phyloP scores from a whole-genome alignment of 2,329 filamentous ascomycete genomes.

The Ascochyta koolunga region DNA sequence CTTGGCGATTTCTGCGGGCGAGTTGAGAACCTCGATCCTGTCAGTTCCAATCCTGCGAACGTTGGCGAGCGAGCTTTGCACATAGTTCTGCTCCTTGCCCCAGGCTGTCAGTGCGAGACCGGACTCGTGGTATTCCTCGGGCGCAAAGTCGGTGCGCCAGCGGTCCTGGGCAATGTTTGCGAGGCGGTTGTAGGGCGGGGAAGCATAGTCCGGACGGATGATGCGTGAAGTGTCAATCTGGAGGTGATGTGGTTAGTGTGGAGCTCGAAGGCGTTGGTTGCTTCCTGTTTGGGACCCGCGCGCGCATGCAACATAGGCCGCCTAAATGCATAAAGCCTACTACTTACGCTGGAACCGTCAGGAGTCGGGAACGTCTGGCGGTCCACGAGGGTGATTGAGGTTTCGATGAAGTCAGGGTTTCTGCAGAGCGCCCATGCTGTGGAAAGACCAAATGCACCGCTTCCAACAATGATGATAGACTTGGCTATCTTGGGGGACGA shows the following conservation, averaged over 20 bases:
- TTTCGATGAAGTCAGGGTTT: constrained; percentile 59
- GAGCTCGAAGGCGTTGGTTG: background rate
- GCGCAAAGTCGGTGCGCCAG: constrained; percentile 70
- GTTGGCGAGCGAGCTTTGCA: constrained; percentile 45
- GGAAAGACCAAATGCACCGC: constrained; percentile 64
- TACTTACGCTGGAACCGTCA: constrained; percentile 60
- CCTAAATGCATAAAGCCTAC: constrained; percentile 7
- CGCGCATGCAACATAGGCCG: background rate
- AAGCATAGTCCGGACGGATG: constrained; percentile 78
- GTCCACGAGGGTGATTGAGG: constrained; percentile 64
- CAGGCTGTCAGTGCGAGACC: constrained; percentile 71
- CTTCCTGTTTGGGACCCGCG: constrained; percentile 6
- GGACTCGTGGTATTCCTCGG: constrained; percentile 72
- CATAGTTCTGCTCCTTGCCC: constrained; percentile 52
- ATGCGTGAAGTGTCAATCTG: constrained; percentile 66
- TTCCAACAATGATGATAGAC: constrained; percentile 57
- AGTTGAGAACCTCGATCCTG: constrained; percentile 49
- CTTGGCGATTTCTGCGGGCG: constrained; percentile 46
- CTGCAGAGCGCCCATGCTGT: constrained; percentile 73
- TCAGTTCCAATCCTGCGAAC: constrained; percentile 45
- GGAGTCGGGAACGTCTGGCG: constrained; percentile 63
- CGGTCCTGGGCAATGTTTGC: constrained; percentile 71
- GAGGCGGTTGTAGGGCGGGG: constrained; percentile 76
- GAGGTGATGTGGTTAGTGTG: constrained; percentile 1
- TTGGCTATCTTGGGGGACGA: constrained; percentile 41